phyloP scores from a whole-genome alignment of 2,329 filamentous ascomycete genomes.

The Epichloe aotearoae region DNA sequence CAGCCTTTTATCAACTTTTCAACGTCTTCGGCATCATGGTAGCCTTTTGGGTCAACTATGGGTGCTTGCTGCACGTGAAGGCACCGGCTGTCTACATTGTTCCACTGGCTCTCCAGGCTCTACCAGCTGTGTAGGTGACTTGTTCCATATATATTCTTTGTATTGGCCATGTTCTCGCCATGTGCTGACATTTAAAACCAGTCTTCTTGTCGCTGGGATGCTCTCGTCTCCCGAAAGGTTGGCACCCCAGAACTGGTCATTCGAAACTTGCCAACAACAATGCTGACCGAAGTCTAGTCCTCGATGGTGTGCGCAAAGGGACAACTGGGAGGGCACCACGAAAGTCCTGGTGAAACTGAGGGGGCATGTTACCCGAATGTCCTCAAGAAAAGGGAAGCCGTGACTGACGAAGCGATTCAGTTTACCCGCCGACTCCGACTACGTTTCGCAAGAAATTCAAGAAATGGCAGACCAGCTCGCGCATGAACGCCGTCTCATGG shows the following conservation, averaged over 20 bases:
- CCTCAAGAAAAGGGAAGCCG: neutral
- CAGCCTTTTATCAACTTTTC: constrained; percentile 36
- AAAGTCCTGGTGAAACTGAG: constrained; percentile 39
- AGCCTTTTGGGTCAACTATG: constrained; percentile 40
- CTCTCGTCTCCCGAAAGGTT: constrained; percentile 39
- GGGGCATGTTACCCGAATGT: constrained; percentile 11
- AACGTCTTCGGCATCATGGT: constrained; percentile 31
- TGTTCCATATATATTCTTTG: neutral
- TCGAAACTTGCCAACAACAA: neutral
- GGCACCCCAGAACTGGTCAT: neutral
- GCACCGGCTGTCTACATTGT: constrained; percentile 42
- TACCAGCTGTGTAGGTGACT: constrained; percentile 41
- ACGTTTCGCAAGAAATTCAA: constrained; percentile 43
- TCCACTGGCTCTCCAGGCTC: constrained; percentile 49
- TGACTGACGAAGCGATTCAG: constrained; percentile 11
- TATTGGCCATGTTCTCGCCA: no score
- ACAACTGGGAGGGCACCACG: constrained; percentile 53
- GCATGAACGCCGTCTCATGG: constrained; percentile 44
- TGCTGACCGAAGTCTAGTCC: constrained; percentile 33
- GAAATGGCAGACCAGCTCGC: constrained; percentile 51
- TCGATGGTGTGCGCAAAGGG: constrained; percentile 53
- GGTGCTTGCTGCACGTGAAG: constrained; percentile 30
- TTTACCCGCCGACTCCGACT: constrained; percentile 39
- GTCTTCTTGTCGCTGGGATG: constrained; percentile 45
- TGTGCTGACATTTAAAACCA: constrained; percentile 5